Percentiles rank a stretch among this genome's conserved stretches.
phyloP scores from a whole-genome alignment of 805 yeast species.

The Isabelozyma rhagii region DNA sequence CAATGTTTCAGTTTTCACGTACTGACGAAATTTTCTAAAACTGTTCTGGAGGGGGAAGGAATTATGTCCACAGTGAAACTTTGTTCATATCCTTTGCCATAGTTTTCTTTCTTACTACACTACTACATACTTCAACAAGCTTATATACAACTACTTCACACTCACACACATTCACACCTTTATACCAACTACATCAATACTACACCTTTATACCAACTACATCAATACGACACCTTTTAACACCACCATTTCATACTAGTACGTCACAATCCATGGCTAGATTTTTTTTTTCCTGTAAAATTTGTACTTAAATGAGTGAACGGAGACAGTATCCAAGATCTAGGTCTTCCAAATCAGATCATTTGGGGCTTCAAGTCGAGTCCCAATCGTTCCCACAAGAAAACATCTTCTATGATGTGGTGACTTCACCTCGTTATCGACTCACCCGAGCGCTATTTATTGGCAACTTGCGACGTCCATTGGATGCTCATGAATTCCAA shows the following conservation, averaged over 20 bases:
- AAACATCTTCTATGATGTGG: constrained; percentile 32
- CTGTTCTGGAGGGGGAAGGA: too few relatives aligned
- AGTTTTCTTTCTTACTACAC: too few relatives aligned
- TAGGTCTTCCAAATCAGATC: constrained; percentile 10
- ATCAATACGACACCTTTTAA: background rate
- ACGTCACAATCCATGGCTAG: too few relatives aligned
- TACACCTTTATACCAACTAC: background rate
- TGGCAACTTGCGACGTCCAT: constrained; percentile 40
- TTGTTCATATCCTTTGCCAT: too few relatives aligned
- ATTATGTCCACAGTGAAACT: too few relatives aligned
- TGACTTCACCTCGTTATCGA: constrained; percentile 27
- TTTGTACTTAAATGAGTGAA: background rate
- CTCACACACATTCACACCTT: background rate
- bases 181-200: background rate
- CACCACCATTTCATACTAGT: too few relatives aligned
- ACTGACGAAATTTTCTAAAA: too few relatives aligned
- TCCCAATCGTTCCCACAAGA: constrained; percentile 15
- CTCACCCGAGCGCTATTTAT: constrained; percentile 43
- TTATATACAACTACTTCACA: background rate
- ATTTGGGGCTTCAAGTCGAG: constrained; percentile 13
- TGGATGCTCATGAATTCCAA: constrained; percentile 38
- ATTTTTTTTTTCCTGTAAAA: too few relatives aligned
- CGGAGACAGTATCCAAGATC: background rate
- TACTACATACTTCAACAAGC: too few relatives aligned
- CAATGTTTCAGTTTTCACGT: too few relatives aligned